Conservation (phyloP, 106 monocot genomes). For the Gastrodia elata region DNA sequence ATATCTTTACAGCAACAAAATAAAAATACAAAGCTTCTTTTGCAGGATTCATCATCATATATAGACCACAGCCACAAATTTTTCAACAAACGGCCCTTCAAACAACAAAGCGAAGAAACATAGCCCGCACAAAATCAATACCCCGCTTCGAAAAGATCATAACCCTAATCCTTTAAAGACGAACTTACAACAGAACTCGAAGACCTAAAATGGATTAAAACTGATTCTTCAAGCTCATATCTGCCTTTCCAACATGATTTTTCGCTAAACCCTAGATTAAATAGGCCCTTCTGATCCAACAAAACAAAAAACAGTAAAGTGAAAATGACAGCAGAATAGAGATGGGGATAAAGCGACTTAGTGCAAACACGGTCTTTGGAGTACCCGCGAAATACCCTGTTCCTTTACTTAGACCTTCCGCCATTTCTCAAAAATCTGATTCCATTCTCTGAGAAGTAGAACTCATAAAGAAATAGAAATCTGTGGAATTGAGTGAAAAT, state of each 20-base stretch:
- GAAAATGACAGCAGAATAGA: not conserved
- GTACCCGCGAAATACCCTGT: not conserved
- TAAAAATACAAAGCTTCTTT: not conserved
- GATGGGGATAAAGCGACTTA: conserved; percentile 6
- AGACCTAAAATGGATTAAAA: not conserved
- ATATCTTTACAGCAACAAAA: not conserved
- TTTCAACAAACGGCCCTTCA: not conserved
- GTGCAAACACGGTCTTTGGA: not conserved
- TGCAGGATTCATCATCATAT: not conserved
- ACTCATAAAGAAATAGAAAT: not conserved
- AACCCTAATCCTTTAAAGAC: not conserved
- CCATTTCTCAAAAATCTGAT: not conserved
- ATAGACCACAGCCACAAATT: not conserved
- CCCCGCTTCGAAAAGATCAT: not conserved
- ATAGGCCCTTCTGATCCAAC: not conserved
- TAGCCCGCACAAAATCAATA: not conserved
- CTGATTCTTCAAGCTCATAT: not conserved
- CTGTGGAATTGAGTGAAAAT: not conserved
- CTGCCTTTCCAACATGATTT: not conserved
- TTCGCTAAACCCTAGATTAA: conserved; percentile 3
- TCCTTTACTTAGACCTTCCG: not conserved
- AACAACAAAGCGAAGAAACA: not conserved
- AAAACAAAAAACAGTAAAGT: not conserved
- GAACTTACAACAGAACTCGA: not conserved
- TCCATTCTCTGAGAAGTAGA: not conserved